These are phyloP conservation scores for Collariella sp. DNA, from an alignment of 495 filamentous ascomycete species.

Conservation along the genomic window DNA sequence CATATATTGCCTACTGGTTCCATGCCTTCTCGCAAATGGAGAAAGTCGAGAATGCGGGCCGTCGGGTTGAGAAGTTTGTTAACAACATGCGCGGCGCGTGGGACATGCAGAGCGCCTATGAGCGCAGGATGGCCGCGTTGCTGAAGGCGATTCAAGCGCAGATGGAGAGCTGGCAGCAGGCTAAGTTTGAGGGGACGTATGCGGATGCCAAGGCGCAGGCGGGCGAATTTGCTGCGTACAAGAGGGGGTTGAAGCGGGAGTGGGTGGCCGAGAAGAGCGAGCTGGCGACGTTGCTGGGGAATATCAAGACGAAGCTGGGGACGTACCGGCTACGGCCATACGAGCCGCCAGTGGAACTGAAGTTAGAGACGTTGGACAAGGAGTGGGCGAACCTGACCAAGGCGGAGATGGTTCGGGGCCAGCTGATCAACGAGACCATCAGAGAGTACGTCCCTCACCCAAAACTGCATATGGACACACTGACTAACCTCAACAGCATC, in stretches of 20 bases:
- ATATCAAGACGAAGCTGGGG: slow-evolving; percentile 95
- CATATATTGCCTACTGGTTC: slow-evolving; percentile 99
- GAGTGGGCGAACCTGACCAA: slow-evolving; percentile 74
- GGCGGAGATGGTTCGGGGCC: slow-evolving; percentile 75
- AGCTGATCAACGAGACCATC: slow-evolving; percentile 95
- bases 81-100: slow-evolving; percentile 99
- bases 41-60: slow-evolving; percentile 90
- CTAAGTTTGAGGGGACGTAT: slow-evolving; percentile 86
- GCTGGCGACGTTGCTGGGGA: slow-evolving; percentile 84
- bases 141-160: slow-evolving; percentile 66
- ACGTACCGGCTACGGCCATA: slow-evolving; percentile 90
- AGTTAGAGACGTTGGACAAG: slow-evolving; percentile 65
- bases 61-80: slow-evolving; percentile 95
- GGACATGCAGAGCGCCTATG: slow-evolving; percentile 97
- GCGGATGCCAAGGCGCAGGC: slow-evolving; percentile 85
- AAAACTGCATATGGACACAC: slow-evolving; percentile 2
- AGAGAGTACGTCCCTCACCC: slow-evolving; percentile 54
- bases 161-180: slow-evolving; percentile 61
- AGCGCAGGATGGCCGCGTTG: slow-evolving; percentile 74
- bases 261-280: slow-evolving; percentile 99
- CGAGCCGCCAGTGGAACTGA: slow-evolving; percentile 74
- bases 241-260: slow-evolving; percentile 74
- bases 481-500: slow-evolving; percentile 47
- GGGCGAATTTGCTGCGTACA: slow-evolving; percentile 73
- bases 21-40: slow-evolving; percentile 98